Evolutionary conservation across 2,329 filamentous ascomycete species (phyloP), one percentile per base, ranked within the genome.

Genomic region (Cladosporium sp.): DNA sequence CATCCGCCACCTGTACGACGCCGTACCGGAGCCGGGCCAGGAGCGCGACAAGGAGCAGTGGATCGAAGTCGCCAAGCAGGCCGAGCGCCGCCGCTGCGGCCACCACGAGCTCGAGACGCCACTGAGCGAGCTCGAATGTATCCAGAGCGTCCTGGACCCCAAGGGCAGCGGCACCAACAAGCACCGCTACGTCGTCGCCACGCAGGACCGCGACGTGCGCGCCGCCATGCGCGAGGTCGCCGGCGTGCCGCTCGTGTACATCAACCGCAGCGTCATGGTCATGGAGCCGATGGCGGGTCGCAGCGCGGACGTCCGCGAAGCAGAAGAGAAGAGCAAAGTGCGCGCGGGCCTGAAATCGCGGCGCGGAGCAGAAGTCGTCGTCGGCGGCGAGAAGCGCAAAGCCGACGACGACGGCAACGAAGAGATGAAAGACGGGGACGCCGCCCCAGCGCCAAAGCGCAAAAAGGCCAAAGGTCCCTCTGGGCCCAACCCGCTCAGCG

Each of bases 251-350:
- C 77, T 94, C 67, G 86, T 95, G 56, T 94, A 94, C 75, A 90
- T 94, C 70, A 88, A 88, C 69, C 83, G 90, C 65, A 91, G 89
- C 67, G 91, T 96, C 63, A 91, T 94, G 86, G 88, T 90, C 64
- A 83, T 91, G 82, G 87, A 91, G 77, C 90, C 90, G 16, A 92
- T 95, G 89, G 88, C 90, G 21, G 84, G 82, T 46, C 84, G 84
- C 63, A 91, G 88, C 18, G 85, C 84, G 46, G 83, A 86, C 66
- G 83, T 87, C 56, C 85, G 89, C 67, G 85, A 89, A 61, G 82
- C 82, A 66, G 90, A 91, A 68, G 92, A 95, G 81, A 86, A 84
- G 72, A 84, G 83, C 65, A 96, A 96, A 79, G 91, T 93, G 73
- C 85, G 88, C 69, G 83, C 85, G 21, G 91, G 90, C 56, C 79